Evolutionary conservation across 2,329 filamentous ascomycete genomes (phyloP).

Genomic region (Claviceps monticola): DNA sequence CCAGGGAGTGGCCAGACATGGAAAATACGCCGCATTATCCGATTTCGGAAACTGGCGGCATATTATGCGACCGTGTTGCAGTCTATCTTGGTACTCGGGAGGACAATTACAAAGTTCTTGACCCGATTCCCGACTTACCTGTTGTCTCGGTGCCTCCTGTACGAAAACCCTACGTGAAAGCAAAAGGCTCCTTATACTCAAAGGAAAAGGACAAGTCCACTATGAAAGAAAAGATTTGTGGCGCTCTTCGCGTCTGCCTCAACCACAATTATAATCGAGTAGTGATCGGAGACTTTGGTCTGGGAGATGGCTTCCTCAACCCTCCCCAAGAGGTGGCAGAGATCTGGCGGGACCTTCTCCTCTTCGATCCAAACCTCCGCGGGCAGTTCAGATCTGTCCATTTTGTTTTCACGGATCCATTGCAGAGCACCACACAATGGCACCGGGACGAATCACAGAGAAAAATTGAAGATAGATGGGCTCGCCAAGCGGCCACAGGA

Average conservation of each 20-base stretch:
- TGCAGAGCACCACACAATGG: constrained; percentile 37
- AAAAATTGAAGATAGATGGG: no score
- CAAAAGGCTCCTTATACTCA: constrained; percentile 52
- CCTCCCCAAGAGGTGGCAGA: constrained; percentile 50
- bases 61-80: constrained; percentile 57
- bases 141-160: constrained; percentile 64
- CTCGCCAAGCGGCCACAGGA: no score
- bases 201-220: constrained; percentile 58
- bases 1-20: constrained; percentile 40
- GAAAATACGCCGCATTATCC: constrained; percentile 46
- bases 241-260: constrained; percentile 55
- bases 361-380: constrained; percentile 47
- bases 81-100: constrained; percentile 55
- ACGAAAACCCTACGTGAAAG: constrained; percentile 60
- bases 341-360: constrained; percentile 51
- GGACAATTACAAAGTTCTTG: constrained; percentile 45
- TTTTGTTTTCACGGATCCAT: constrained; percentile 49
- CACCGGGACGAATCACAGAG: constrained; percentile 32
- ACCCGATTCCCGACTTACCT: constrained; percentile 44
- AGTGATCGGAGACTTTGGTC: constrained; percentile 50
- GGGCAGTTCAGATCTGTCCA: constrained; percentile 48
- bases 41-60: constrained; percentile 53
- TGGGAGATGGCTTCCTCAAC: constrained; percentile 50
- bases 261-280: constrained; percentile 42
- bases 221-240: constrained; percentile 59